phyloP scores from a whole-genome alignment of 164 flowering plant species.

The Vitis vinifera region ASM3070453v1 NC_081811.1:1419001-1419500 shows the following conservation, averaged over 20 bases:
- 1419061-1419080: constrained; percentile 41
- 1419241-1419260: constrained; percentile 14
- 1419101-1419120: constrained; percentile 37
- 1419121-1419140: constrained; percentile 46
- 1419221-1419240: constrained; percentile 47
- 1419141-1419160: constrained; percentile 28
- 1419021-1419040: constrained; percentile 42
- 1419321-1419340: constrained; percentile 17
- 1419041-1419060: constrained; percentile 44
- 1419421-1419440: constrained; percentile 21
- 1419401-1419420: constrained; percentile 20
- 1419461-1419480: not conserved
- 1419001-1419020: constrained; percentile 33
- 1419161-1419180: constrained; percentile 47
- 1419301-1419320: not conserved
- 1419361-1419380: constrained; percentile 11
- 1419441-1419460: constrained; percentile 1
- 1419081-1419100: constrained; percentile 50
- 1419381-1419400: constrained; percentile 13
- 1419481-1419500: too few species aligned
- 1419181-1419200: constrained; percentile 51
- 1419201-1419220: constrained; percentile 49
- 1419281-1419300: not conserved
- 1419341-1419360: constrained; percentile 15
- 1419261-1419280: not conserved